These are phyloP conservation scores for Daldinia concentrica DNA, from an alignment of 495 filamentous ascomycete species.

Conservation along the genomic window DNA sequence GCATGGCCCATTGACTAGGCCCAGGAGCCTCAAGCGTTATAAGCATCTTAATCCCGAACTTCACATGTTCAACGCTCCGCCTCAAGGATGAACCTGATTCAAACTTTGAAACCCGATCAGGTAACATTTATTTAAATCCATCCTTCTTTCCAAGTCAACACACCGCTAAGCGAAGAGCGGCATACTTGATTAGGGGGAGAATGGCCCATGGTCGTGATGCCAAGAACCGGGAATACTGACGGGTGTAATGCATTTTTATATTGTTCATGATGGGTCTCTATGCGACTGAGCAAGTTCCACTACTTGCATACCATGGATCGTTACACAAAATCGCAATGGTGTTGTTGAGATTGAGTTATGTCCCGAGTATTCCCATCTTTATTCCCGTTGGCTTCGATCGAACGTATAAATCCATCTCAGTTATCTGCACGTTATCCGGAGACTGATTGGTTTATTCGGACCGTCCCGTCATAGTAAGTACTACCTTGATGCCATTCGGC, in stretches of 20 bases:
- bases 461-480: conserved; percentile 1
- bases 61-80: not conserved
- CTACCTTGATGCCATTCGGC: not conserved
- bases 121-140: not conserved
- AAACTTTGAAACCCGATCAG: not conserved
- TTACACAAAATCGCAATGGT: not conserved
- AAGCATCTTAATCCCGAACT: not conserved
- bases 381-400: not conserved
- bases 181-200: not conserved
- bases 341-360: conserved; percentile 7
- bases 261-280: conserved; percentile 1
- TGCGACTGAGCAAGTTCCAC: not conserved
- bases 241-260: not conserved
- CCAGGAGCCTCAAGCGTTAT: not conserved
- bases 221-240: not conserved
- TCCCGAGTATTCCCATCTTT: conserved; percentile 1
- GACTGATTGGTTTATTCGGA: conserved; percentile 12
- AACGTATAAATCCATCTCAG: conserved; percentile 1
- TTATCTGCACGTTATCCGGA: not conserved
- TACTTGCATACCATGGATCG: not conserved
- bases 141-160: not conserved
- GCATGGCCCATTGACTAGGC: not conserved
- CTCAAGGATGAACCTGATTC: not conserved
- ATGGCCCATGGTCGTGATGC: not conserved
- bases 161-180: not conserved